A percentile compares a stretch with the other conserved stretches of the same genome.
phyloP scores from a whole-genome alignment of 305 asterid species.

The Striga hermonthica region DNA sequence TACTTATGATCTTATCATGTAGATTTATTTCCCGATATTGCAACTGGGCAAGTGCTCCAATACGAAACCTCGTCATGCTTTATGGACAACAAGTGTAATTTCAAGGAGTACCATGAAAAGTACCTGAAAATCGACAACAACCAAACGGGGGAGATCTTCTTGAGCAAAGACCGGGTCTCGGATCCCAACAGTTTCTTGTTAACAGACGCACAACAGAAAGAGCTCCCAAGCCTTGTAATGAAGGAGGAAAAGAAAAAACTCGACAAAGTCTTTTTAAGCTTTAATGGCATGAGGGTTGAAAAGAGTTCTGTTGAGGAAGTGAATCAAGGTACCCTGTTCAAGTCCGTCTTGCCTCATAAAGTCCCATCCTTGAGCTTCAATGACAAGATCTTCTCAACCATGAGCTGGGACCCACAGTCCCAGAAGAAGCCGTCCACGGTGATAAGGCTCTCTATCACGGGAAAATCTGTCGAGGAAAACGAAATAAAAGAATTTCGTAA shows the following conservation, averaged over 20 bases:
- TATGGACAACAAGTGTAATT: constrained; percentile 52
- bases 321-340: constrained; percentile 44
- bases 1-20: not conserved
- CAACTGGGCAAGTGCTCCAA: constrained; percentile 60
- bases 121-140: constrained; percentile 43
- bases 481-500: constrained; percentile 49
- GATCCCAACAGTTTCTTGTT: constrained; percentile 41
- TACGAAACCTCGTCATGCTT: constrained; percentile 63
- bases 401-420: constrained; percentile 39
- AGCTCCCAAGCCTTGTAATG: constrained; percentile 35
- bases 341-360: constrained; percentile 57
- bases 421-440: constrained; percentile 63
- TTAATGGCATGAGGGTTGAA: constrained; percentile 48
- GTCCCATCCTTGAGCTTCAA: constrained; percentile 62
- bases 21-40: constrained; percentile 48
- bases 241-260: constrained; percentile 42
- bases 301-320: constrained; percentile 42
- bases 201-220: constrained; percentile 42
- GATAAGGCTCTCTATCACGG: constrained; percentile 65
- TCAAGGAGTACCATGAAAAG: constrained; percentile 54
- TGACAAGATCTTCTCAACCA: constrained; percentile 42
- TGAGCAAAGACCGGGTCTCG: constrained; percentile 43
- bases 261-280: constrained; percentile 55
- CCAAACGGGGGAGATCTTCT: constrained; percentile 36
- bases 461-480: constrained; percentile 67